Evolutionary conservation across 2,329 filamentous ascomycete genomes (phyloP).

Genomic region (Colletotrichum caudatum): DNA sequence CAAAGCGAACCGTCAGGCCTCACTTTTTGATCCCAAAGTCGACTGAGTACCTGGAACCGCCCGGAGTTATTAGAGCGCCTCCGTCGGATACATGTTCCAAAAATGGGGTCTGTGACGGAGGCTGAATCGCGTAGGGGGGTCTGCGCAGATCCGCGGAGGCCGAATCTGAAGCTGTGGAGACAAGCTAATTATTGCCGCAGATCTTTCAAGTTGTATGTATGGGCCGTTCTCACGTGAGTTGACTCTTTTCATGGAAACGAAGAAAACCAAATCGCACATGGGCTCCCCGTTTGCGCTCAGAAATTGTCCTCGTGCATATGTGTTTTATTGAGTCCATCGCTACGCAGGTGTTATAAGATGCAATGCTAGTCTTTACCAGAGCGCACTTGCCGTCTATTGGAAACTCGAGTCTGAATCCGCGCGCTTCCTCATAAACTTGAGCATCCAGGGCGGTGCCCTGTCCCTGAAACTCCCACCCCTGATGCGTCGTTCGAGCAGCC

Average conservation of each 20-base stretch:
- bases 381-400: neutral
- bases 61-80: neutral
- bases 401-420: neutral
- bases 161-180: neutral
- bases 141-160: neutral
- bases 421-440: constrained; percentile 28
- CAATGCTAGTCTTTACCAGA: no score
- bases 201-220: neutral
- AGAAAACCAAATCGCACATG: neutral
- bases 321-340: neutral
- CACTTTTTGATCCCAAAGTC: neutral
- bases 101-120: neutral
- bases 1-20: neutral
- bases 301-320: neutral
- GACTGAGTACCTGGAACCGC: no score
- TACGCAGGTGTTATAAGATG: neutral
- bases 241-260: neutral
- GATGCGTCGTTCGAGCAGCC: constrained; percentile 31
- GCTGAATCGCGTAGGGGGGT: neutral
- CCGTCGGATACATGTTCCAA: neutral
- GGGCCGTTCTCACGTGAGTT: neutral
- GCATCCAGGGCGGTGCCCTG: constrained; percentile 35
- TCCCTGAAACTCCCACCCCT: constrained; percentile 20
- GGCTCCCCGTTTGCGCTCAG: neutral
- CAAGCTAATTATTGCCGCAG: neutral